Percentiles rank a stretch among this genome's conserved stretches.
These are phyloP conservation scores for Cladosporium phlei DNA, from an alignment of 2,329 filamentous ascomycete genomes.

Conservation along the genomic window DNA sequence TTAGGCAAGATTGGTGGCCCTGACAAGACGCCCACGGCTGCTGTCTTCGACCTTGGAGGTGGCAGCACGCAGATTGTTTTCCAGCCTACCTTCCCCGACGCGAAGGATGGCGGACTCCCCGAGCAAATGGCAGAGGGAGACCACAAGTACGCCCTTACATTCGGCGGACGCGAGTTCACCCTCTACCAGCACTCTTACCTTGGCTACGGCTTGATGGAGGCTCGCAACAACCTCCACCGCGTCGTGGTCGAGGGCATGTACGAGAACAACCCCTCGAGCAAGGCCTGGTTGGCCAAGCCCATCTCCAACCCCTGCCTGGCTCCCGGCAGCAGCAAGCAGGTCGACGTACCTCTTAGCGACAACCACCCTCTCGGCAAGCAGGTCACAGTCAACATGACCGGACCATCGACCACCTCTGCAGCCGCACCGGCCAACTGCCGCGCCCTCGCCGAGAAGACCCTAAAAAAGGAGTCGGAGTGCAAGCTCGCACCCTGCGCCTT, in stretches of 20 bases:
- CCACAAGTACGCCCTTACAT: slow-evolving; percentile 89
- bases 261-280: slow-evolving; percentile 53
- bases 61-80: slow-evolving; percentile 99
- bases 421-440: slow-evolving; percentile 73
- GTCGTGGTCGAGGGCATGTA: slow-evolving; percentile 68
- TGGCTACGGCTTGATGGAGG: slow-evolving; percentile 93
- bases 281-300: slow-evolving; percentile 63
- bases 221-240: slow-evolving; percentile 79
- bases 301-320: slow-evolving; percentile 82
- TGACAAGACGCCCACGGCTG: slow-evolving; percentile 84
- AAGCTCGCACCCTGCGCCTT: slow-evolving; percentile 90
- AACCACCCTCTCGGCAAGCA: slow-evolving; percentile 61
- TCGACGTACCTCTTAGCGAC: slow-evolving; percentile 66
- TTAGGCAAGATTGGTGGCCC: slow-evolving; percentile 94
- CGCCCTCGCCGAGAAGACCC: slow-evolving; percentile 79
- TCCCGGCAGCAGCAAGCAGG: slow-evolving; percentile 68
- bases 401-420: slow-evolving; percentile 63
- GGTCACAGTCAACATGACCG: slow-evolving; percentile 78
- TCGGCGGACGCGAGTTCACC: slow-evolving; percentile 84
- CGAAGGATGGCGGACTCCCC: slow-evolving; percentile 71
- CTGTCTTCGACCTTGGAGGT: slow-evolving; percentile 91
- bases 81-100: slow-evolving; percentile 82
- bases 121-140: slow-evolving; percentile 81
- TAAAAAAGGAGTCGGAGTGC: slow-evolving; percentile 81
- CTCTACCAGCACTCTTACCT: slow-evolving; percentile 98